Percentiles rank a stretch among this genome's conserved stretches.
These are phyloP conservation scores for Myrica gale DNA, from an alignment of 306 rosid genomes.

Conservation along the genomic window DNA sequence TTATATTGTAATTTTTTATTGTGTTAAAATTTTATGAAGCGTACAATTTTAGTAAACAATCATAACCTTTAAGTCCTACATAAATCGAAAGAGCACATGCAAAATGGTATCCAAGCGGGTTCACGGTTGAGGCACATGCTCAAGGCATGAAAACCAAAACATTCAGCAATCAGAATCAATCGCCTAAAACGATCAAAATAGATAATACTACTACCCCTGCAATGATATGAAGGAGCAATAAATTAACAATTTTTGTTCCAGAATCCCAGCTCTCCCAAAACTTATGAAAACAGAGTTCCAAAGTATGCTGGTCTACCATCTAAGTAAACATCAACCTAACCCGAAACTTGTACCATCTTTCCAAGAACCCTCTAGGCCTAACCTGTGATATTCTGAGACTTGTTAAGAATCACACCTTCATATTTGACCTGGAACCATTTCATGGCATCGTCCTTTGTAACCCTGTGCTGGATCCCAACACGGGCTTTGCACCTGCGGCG, in stretches of 20 bases:
- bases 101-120: too few species aligned
- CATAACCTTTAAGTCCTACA: too few species aligned
- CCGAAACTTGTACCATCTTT: constrained; percentile 28
- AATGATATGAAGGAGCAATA: not conserved
- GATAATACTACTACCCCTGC: not conserved
- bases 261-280: not conserved
- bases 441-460: constrained; percentile 84
- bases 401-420: constrained; percentile 89
- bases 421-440: constrained; percentile 94
- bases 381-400: constrained; percentile 53
- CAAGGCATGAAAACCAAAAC: not conserved
- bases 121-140: not conserved
- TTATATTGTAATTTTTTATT: too few species aligned
- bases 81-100: too few species aligned
- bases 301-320: constrained; percentile 5
- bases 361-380: constrained; percentile 21
- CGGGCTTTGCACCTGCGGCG: constrained; percentile 78
- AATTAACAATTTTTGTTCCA: constrained; percentile 6
- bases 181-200: not conserved
- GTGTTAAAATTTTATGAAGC: too few species aligned
- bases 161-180: not conserved
- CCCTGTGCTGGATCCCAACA: constrained; percentile 85
- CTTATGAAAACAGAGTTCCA: constrained; percentile 6
- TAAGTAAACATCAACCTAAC: constrained; percentile 24
- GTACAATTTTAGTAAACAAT: too few species aligned